Percentiles rank a stretch among this genome's conserved stretches.
phyloP scores from a whole-genome alignment of 2,329 filamentous ascomycete species.

The Aspergillaceae sp. region DNA sequence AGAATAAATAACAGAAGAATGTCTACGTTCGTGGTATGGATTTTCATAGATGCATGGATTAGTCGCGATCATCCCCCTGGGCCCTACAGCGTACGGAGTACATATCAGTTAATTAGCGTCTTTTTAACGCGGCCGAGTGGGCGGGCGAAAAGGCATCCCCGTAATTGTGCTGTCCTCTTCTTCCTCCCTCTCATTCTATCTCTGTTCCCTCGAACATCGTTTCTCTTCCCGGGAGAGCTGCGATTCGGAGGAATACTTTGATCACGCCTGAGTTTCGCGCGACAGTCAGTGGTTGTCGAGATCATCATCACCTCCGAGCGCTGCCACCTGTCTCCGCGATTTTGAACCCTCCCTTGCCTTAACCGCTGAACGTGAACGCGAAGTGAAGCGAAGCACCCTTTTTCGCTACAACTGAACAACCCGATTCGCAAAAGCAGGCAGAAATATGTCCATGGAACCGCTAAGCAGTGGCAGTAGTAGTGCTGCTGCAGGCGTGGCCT shows the following conservation, averaged over 20 bases:
- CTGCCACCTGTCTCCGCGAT: background rate
- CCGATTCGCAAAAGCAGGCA: background rate
- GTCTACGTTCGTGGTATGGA: no score
- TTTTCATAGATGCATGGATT: no score
- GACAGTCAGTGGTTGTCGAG: background rate
- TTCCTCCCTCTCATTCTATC: background rate
- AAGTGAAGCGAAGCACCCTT: background rate
- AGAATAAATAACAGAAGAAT: no score
- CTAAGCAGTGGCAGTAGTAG: constrained; percentile 13
- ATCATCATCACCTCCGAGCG: constrained; percentile 6
- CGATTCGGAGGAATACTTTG: background rate
- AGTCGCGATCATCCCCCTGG: background rate
- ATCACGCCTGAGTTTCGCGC: background rate
- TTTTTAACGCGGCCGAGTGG: constrained; percentile 1
- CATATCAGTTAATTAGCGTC: background rate
- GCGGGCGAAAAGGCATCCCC: background rate
- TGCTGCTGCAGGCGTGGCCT: constrained; percentile 11
- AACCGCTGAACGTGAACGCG: background rate
- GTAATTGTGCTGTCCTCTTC: constrained; percentile 1
- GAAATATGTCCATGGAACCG: constrained; percentile 21
- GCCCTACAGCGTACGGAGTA: background rate
- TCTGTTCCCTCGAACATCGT: background rate
- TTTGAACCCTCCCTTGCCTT: constrained; percentile 1
- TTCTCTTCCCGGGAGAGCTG: background rate
- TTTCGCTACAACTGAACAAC: background rate